Evolutionary conservation across 306 rosid species (phyloP).

Genomic region (Vachellia collinsii): DNA sequence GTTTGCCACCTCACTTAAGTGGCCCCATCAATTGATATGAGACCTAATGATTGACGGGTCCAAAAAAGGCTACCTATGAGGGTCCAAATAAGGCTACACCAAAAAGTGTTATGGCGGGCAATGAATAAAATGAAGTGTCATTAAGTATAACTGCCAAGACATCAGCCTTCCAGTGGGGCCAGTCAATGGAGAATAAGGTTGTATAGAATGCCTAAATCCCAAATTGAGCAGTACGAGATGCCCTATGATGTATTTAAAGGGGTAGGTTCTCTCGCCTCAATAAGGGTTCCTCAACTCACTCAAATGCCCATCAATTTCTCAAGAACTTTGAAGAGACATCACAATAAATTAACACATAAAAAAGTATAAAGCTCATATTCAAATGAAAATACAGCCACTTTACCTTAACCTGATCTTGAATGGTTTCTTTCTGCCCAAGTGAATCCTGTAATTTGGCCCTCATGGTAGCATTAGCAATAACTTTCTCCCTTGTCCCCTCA

Average conservation of each 20-base stretch:
- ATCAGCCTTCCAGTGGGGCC: neutral
- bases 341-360: neutral
- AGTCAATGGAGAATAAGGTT: neutral
- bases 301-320: neutral
- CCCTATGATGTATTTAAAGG: neutral
- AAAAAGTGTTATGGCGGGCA: neutral
- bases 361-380: neutral
- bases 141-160: neutral
- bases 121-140: neutral
- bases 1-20: neutral
- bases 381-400: slow-evolving; percentile 35
- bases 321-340: slow-evolving; percentile 15
- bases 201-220: neutral
- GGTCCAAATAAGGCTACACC: neutral
- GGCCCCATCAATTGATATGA: neutral
- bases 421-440: slow-evolving; percentile 68
- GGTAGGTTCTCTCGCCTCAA: neutral
- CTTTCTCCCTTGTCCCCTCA: slow-evolving; percentile 90
- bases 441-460: slow-evolving; percentile 86
- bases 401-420: slow-evolving; percentile 92
- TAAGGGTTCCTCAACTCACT: neutral
- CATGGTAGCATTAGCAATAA: slow-evolving; percentile 79
- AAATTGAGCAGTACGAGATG: neutral
- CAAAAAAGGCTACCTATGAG: too few species aligned
- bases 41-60: neutral